Evolutionary conservation across 2,329 filamentous ascomycete species (phyloP).

Genomic region (Parascedosporium putredinis): DNA sequence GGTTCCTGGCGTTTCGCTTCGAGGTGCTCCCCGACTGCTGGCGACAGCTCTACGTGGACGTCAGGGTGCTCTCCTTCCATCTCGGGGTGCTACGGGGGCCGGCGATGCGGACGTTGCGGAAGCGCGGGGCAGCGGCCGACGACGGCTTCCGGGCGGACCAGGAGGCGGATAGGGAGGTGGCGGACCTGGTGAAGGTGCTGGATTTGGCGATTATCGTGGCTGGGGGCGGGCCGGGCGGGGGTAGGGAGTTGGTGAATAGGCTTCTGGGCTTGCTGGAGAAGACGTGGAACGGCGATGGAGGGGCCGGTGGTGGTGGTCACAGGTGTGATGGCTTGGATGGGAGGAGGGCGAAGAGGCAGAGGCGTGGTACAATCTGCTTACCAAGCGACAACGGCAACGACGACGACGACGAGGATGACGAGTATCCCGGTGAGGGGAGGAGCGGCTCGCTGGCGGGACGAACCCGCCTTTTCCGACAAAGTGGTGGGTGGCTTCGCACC

Average conservation of each 20-base stretch:
- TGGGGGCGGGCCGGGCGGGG: conserved; percentile 21
- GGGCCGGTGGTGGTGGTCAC: too few species aligned
- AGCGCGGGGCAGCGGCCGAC: not conserved
- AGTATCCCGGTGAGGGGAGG: conserved; percentile 9
- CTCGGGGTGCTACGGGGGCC: conserved; percentile 18
- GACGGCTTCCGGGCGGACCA: conserved; percentile 3
- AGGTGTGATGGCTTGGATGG: too few species aligned
- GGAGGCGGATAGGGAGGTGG: conserved; percentile 25
- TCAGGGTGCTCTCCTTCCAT: conserved; percentile 52
- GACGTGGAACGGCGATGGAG: not conserved
- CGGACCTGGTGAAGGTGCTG: conserved; percentile 51
- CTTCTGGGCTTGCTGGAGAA: conserved; percentile 10
- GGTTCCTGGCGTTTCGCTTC: conserved; percentile 61
- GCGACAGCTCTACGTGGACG: conserved; percentile 62
- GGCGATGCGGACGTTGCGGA: too few species aligned
- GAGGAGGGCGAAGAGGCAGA: too few species aligned
- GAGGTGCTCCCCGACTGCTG: conserved; percentile 56
- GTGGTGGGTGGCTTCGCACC: conserved; percentile 33
- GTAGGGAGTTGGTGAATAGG: conserved; percentile 10
- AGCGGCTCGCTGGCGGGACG: too few species aligned
- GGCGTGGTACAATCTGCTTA: too few species aligned
- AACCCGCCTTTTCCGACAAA: too few species aligned
- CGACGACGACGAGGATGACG: conserved; percentile 17
- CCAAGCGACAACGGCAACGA: too few species aligned
- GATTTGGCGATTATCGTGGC: conserved; percentile 61